Conservation (phyloP, 179 eudicot species). For the Silene noctiflora region DNA sequence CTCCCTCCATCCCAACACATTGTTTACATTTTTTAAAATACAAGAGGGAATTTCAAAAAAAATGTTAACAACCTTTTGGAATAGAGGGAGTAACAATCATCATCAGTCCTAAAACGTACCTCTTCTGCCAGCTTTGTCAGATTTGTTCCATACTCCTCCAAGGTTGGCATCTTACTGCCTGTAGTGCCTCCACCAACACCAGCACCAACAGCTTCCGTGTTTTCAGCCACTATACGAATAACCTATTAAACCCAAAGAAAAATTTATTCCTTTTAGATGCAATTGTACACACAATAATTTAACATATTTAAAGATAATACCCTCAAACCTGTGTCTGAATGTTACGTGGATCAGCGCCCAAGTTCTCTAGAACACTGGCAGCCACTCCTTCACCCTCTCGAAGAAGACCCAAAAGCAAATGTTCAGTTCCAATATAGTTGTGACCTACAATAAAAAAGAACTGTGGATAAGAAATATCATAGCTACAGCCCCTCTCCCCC, state of each 20-base stretch:
- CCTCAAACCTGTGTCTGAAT: conserved; percentile 72
- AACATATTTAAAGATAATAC: not conserved
- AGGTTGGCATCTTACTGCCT: conserved; percentile 82
- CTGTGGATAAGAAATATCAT: too few species aligned
- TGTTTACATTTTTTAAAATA: too few species aligned
- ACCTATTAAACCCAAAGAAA: conserved; percentile 41
- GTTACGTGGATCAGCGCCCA: conserved; percentile 85
- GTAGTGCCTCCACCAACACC: conserved; percentile 78
- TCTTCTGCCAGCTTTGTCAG: conserved; percentile 92
- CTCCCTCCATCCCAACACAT: not conserved
- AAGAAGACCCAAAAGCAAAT: conserved; percentile 85
- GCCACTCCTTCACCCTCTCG: conserved; percentile 98
- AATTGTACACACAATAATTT: not conserved
- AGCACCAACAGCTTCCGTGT: conserved; percentile 77
- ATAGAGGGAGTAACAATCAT: not conserved
- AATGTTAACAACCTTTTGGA: too few species aligned
- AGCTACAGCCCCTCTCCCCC: too few species aligned
- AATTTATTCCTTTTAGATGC: not conserved
- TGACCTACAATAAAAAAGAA: conserved; percentile 49
- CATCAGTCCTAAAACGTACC: conserved; percentile 37
- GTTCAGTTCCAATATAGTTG: conserved; percentile 90
- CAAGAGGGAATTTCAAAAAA: too few species aligned
- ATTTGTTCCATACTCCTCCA: conserved; percentile 96
- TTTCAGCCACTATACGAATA: conserved; percentile 87
- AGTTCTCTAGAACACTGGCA: conserved; percentile 83